Percentiles rank a stretch among this genome's conserved stretches.
These are phyloP conservation scores for Ustanciosporium gigantosporum DNA, from an alignment of 1,284 basidiomycete species.

Conservation along the genomic window DNA sequence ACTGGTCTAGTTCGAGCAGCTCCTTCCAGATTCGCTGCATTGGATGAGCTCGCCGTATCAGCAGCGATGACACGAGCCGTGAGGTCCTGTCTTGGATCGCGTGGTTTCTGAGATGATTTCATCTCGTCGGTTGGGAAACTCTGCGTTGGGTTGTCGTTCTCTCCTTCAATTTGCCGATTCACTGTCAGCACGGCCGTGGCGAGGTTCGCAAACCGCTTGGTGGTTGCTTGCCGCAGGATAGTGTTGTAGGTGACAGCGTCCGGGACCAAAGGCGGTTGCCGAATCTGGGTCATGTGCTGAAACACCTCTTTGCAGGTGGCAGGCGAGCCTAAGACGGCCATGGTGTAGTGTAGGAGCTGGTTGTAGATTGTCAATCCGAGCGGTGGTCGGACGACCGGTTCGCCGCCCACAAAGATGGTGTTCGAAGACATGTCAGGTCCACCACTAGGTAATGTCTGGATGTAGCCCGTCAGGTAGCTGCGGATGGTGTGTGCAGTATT, in stretches of 20 bases:
- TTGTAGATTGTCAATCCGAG: slow-evolving; percentile 23
- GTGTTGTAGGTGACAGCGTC: slow-evolving; percentile 39
- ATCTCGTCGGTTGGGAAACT: neutral
- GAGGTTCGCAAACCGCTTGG: slow-evolving; percentile 13
- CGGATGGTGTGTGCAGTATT: slow-evolving; percentile 12
- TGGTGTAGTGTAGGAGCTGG: slow-evolving; percentile 32
- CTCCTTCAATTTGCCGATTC: too few species aligned
- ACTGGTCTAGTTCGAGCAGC: neutral
- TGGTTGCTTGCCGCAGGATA: slow-evolving; percentile 36
- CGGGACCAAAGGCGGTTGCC: slow-evolving; percentile 22
- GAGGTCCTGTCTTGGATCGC: neutral
- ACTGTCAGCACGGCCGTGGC: slow-evolving; percentile 19
- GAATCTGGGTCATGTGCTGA: slow-evolving; percentile 25
- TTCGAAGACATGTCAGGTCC: slow-evolving; percentile 4
- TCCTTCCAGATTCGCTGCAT: neutral
- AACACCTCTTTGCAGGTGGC: slow-evolving; percentile 31
- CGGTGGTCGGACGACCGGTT: slow-evolving; percentile 13
- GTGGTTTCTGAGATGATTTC: neutral
- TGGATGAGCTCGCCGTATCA: too few species aligned
- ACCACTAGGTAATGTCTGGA: slow-evolving; percentile 17
- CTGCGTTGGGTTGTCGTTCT: neutral
- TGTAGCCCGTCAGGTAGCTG: slow-evolving; percentile 22
- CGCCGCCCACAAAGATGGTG: slow-evolving; percentile 2
- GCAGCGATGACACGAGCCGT: neutral
- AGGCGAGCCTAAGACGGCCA: slow-evolving; percentile 14